Evolutionary conservation across 192 early-diverging fungal species (phyloP), one percentile per base, ranked within the genome.

Genomic region (Linnemannia elongata): DNA sequence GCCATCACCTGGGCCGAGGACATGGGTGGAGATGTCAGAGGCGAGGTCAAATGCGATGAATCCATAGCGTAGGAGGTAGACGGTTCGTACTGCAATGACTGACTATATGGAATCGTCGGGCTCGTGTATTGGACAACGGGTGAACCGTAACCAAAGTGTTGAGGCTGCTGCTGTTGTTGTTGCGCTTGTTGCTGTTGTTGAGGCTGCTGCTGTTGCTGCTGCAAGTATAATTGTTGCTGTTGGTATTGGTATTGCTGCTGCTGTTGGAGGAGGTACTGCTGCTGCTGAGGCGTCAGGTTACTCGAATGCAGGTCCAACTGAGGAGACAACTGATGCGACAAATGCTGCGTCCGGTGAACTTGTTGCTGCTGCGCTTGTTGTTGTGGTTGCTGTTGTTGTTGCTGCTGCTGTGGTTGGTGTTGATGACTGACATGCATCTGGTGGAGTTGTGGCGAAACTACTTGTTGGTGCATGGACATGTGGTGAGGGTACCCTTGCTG

Each of bases 121-220:
- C 76, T 87, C 15, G 85, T 66, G 30, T 87, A 87, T 54, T 87
- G 85, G 2, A 81, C 85, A 36, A 81, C 85, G 27, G 85, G 79
- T 3, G 79, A 49, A 36, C 72, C 54, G 44, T 78, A 87, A 7
- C 71, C 75, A 75, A 76, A 87, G 27, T 87, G 85, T 27, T 72
- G 85, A 36, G 77, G 80, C 49, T 87, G 85, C n/a, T 72, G 74
- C 10, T 45, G 78, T 15, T 71, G 75, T 22, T 54, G 74, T 41
- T 66, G 76, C 52, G 79, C 78, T 20, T 79, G 78, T 33, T 55
- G 78, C 27, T 76, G 85, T 15, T 76, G 82, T 36, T 74, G 79
- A 39, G 45, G 79, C 33, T 80, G 78, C 24, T 87, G 79, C 36
- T 80, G 85, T 41, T 85, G 83, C 27, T 81, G 75, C 52, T 86